Base-by-base conservation (phyloP, 768 basidiomycete species). In the Rhodosporidiobolus sp. region DNA sequence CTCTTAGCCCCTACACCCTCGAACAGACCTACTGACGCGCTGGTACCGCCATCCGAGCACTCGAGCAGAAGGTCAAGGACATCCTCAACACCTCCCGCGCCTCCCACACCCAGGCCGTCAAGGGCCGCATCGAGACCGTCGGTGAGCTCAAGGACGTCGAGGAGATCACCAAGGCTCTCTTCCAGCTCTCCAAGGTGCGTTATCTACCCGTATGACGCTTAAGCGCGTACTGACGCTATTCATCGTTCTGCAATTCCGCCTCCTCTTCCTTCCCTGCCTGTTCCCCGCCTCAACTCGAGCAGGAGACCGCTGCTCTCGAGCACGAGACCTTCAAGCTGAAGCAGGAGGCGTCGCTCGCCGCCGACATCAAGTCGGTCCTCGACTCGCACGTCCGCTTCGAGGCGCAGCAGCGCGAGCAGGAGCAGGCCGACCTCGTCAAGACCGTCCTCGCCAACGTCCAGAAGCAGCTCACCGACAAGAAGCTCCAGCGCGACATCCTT, bases 321-420 rank as follows among this genome's bases (percentile, higher is more conserved):
- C 85, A 88, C 70, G 88, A 91, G 78, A 88, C 90, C 69, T 99
- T 98, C 78, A 88, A 90, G 57, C 91, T 92, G 80, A 86, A 88
- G 78, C 96, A 99, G 85, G 90, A 92, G 82, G 88, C 89, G 70
- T 88, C 87, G 54, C 84, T 98, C 79, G 88, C 94, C 43, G 75
- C 90, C 55, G 96, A 99, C 84, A 84, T 97, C 80, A 98, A 97
- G 84, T 78, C 89, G 43, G 94, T 98, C 52, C 87, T 99, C 67
- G 96, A 98, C 85, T 91, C 90, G 81, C 96, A 94, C 94, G 95
- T 94, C 68, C 90, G 96, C 80, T 94, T 88, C 83, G 95, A 98
- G 85, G 94, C 96, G 80, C 92, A 94, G 81, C 85, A 88, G 80
- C 93, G 96, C 85, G 94, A 99, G 85, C 90, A 87, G 79, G 93